Conservation (phyloP, 192 early-diverging fungal genomes). For the Podila minutissima region DNA sequence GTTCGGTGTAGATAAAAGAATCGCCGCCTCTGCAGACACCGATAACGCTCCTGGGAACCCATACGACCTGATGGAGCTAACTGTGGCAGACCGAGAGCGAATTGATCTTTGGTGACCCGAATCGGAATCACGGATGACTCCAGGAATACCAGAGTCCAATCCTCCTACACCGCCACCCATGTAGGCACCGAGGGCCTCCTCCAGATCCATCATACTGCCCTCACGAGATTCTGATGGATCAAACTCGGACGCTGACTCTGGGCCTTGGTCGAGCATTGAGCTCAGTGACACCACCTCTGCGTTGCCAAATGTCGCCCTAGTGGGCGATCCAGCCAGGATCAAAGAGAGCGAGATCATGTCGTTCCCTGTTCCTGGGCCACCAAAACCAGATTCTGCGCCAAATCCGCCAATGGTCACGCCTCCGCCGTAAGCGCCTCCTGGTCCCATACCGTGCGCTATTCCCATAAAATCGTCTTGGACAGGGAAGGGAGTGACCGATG, state of each 20-base stretch:
- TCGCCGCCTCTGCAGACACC: background rate
- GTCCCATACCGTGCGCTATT: background rate
- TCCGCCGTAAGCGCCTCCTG: background rate
- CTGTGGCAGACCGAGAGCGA: background rate
- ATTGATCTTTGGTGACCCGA: background rate
- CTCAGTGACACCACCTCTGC: conserved; percentile 35
- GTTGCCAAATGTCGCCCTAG: conserved; percentile 7
- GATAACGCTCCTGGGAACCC: background rate
- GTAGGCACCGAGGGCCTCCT: conserved; percentile 4
- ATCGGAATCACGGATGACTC: background rate
- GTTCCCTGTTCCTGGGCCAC: background rate
- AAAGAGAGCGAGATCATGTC: background rate
- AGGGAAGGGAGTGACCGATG: conserved; percentile 4
- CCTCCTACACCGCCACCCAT: background rate
- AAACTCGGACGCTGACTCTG: conserved; percentile 34
- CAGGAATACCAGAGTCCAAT: background rate
- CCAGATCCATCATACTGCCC: conserved; percentile 13
- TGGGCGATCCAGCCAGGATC: background rate
- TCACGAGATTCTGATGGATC: conserved; percentile 14
- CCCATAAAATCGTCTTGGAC: conserved; percentile 1
- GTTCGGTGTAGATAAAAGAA: background rate
- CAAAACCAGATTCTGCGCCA: background rate
- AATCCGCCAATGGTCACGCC: background rate
- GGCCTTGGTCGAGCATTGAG: conserved; percentile 46
- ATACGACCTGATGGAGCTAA: background rate